phyloP scores from a whole-genome alignment of 176 grass and related monocot genomes.

The Zea mays region Zm-B73-REFERENCE-NAM-5.0 NC_050096.1:273524501-273525000 shows the following conservation, averaged over 20 bases:
- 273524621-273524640: constrained; percentile 29
- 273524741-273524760: constrained; percentile 46
- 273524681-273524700: constrained; percentile 17
- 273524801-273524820: constrained; percentile 40
- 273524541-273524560: neutral
- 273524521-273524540: neutral
- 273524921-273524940: constrained; percentile 29
- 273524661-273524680: constrained; percentile 10
- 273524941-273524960: neutral
- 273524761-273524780: constrained; percentile 41
- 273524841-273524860: constrained; percentile 31
- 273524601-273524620: constrained; percentile 21
- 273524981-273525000: constrained; percentile 21
- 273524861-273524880: constrained; percentile 27
- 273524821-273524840: constrained; percentile 25
- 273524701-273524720: constrained; percentile 20
- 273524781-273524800: constrained; percentile 49
- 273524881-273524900: constrained; percentile 17
- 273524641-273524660: constrained; percentile 38
- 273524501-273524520: constrained; percentile 1
- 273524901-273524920: constrained; percentile 23
- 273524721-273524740: constrained; percentile 57
- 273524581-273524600: constrained; percentile 6
- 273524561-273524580: constrained; percentile 9
- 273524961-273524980: constrained; percentile 15